These are phyloP conservation scores for Hypoxylon fragiforme DNA, from an alignment of 495 filamentous ascomycete genomes.

Conservation along the genomic window DNA sequence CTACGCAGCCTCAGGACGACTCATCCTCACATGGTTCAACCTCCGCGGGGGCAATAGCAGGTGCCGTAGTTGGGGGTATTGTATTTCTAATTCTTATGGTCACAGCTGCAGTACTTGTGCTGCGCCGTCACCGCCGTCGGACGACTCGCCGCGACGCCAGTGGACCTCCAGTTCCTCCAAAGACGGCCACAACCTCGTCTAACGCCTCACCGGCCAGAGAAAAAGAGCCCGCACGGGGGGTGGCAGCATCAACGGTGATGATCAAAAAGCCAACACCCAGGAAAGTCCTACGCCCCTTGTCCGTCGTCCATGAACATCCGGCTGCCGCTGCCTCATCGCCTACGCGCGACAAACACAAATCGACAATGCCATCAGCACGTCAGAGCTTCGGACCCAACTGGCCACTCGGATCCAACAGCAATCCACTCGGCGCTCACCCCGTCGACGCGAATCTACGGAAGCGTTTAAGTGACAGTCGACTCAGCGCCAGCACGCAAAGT, in stretches of 20 bases:
- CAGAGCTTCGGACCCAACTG: conserved; percentile 26
- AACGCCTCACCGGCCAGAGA: conserved; percentile 7
- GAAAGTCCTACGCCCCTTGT: conserved; percentile 21
- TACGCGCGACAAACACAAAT: background rate
- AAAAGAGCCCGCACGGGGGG: conserved; percentile 4
- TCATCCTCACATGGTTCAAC: conserved; percentile 8
- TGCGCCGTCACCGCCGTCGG: conserved; percentile 2
- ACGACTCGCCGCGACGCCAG: background rate
- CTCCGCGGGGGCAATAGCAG: conserved; percentile 24
- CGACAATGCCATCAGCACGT: background rate
- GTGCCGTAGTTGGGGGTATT: conserved; percentile 21
- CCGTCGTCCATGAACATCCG: conserved; percentile 24
- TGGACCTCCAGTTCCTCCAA: background rate
- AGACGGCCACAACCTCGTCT: conserved; percentile 5
- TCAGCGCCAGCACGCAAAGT: background rate
- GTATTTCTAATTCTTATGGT: conserved; percentile 15
- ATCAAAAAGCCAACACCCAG: background rate
- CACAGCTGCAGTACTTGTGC: conserved; percentile 4
- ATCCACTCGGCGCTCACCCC: conserved; percentile 25
- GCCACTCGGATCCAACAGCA: conserved; percentile 19
- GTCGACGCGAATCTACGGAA: conserved; percentile 22
- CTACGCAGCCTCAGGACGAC: background rate
- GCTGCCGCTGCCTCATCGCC: background rate
- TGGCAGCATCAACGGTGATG: background rate
- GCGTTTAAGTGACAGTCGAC: conserved; percentile 14